Evolutionary conservation across 441 rosid species (phyloP).

Genomic region (Populus hybrid): DNA sequence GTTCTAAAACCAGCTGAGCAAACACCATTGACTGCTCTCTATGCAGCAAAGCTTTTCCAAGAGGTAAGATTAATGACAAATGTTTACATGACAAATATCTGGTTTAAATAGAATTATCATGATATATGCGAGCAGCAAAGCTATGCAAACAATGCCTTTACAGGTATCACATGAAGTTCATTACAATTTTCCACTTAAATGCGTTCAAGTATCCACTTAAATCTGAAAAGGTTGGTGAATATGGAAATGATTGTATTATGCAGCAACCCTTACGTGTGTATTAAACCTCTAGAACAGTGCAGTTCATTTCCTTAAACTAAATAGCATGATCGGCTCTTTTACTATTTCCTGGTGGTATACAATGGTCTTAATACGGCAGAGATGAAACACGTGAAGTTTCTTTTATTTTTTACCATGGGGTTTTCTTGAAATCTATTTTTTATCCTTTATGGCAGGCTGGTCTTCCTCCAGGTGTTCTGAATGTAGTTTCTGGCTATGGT

Average conservation of each 20-base stretch:
- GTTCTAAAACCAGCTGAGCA: slow-evolving; percentile 58
- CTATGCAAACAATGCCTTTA: neutral
- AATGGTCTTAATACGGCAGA: neutral
- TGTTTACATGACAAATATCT: neutral
- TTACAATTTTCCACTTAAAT: neutral
- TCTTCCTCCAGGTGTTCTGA: slow-evolving; percentile 92
- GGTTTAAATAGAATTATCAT: neutral
- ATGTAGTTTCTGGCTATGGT: slow-evolving; percentile 83
- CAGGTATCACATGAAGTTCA: neutral
- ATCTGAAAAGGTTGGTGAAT: no score
- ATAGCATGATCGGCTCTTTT: neutral
- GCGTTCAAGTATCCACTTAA: no score
- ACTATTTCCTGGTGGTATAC: neutral
- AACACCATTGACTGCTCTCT: slow-evolving; percentile 57
- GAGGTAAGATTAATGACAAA: slow-evolving; percentile 31
- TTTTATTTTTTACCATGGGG: neutral
- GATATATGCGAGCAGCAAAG: neutral
- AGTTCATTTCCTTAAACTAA: no score
- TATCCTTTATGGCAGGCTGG: slow-evolving; percentile 50
- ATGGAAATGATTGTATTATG: no score
- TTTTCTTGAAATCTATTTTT: neutral
- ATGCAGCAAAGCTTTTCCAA: slow-evolving; percentile 42
- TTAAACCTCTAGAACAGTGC: no score
- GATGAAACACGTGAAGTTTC: neutral
- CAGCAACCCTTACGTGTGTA: no score